Base-by-base conservation (phyloP, 108 stramenopile genomes). In the Cylindrotheca fusiformis region DNA sequence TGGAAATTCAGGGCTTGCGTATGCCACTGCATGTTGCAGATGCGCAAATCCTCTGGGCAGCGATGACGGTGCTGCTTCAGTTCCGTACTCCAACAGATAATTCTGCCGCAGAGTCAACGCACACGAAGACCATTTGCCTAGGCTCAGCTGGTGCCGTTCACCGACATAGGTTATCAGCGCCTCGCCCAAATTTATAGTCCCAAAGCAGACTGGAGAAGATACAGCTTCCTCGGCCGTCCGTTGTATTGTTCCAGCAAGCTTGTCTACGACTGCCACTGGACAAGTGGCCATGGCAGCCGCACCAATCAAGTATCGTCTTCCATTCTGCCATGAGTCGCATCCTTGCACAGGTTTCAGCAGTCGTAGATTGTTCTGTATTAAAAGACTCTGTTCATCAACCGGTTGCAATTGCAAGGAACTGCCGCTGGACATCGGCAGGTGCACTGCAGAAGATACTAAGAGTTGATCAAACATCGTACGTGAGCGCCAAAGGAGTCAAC, bases 21-120 rank as follows among this genome's bases (percentile, higher is more conserved):
- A 76, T 28, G 65, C 76, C 29, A 52, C 53, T 8, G 85, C 83
- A 48, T 76, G 48, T 60, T 88, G 81, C 14, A 91, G 55, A 69
- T 86, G 85, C 2, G 83, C 83, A 65, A 73, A 85, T 29, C 87
- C 90, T 66, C 83, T 74, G 12, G 90, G 90, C 36, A 66, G 71
- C 25, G 52, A 72, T 25, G 71, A 76, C 19, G 41, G 20, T 14
- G 65, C 47, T 22, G 51, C 6, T 17, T 27, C 32, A 33, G 27
- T 20, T 17, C 79, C 63, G 59, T 80, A 87, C 71, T 93, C 91
- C 26, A 93, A 69, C 18, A 93, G 75, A 63, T 87, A 87, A 57
- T 93, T 93, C 46, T 93, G 86, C 19, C 82, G 70, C 49, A 93
- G 52, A 8, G 84, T 76, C 28, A 93, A 67, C 2, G 62, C 29